Evolutionary conservation across 2,329 filamentous ascomycete species (phyloP).

Genomic region (Apiospora hydei): DNA sequence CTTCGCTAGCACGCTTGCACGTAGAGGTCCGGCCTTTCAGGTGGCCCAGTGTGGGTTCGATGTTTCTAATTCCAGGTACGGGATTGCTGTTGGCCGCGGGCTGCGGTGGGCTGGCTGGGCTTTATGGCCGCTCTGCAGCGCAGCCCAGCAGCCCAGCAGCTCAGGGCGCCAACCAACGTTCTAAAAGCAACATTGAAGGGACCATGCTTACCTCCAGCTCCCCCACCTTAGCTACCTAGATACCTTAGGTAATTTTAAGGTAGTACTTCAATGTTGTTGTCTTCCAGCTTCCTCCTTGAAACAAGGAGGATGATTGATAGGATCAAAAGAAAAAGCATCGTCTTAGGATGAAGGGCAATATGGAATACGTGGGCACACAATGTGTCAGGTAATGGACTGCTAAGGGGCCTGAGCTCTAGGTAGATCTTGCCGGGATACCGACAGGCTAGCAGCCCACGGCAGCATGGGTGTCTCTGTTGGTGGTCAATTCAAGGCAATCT

Average conservation of each 20-base stretch:
- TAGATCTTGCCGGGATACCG: background rate
- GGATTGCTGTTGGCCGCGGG: background rate
- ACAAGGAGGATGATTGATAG: background rate
- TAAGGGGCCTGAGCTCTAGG: background rate
- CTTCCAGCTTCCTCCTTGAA: background rate
- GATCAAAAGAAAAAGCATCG: background rate
- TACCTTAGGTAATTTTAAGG: background rate
- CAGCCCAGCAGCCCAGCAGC: too few species aligned
- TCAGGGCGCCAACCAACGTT: background rate
- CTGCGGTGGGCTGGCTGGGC: background rate
- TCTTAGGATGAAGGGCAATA: background rate
- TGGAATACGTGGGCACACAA: background rate
- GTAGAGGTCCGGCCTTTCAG: background rate
- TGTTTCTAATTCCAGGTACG: conserved; percentile 12
- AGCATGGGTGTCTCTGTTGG: background rate
- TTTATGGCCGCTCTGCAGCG: background rate
- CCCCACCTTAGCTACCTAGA: background rate
- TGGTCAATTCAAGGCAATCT: background rate
- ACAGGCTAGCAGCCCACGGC: background rate
- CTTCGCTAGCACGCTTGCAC: background rate
- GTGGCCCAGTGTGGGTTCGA: background rate
- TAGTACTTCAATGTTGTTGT: background rate
- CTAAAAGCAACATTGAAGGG: background rate
- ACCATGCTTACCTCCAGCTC: too few species aligned
- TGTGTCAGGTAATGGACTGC: conserved; percentile 8